Percentiles rank a stretch among this genome's conserved stretches.
phyloP scores from a whole-genome alignment of 1,284 basidiomycete species.

The Golubevia pallescens region DNA sequence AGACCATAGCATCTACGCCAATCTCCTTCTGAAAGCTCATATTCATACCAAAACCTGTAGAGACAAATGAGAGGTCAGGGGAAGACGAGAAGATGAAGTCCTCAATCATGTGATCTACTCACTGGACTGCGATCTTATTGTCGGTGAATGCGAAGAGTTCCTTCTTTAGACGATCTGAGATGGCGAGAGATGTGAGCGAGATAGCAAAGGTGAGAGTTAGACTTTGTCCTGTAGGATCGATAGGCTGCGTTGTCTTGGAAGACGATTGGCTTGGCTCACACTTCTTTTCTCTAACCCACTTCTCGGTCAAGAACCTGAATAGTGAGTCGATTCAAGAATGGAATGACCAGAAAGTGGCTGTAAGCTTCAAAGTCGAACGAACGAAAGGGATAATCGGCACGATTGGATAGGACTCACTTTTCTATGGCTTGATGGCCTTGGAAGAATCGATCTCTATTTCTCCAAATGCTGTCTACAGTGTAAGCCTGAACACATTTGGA shows the following conservation, averaged over 20 bases:
- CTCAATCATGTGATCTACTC: background rate
- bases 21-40: constrained; percentile 63
- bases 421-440: constrained; percentile 68
- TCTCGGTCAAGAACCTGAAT: constrained; percentile 68
- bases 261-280: constrained; percentile 50
- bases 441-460: constrained; percentile 71
- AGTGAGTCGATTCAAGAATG: background rate
- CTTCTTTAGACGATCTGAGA: constrained; percentile 67
- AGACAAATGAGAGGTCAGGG: constrained; percentile 22
- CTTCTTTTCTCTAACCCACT: constrained; percentile 70
- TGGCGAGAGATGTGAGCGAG: no score
- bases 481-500: constrained; percentile 67
- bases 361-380: background rate
- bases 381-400: background rate
- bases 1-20: constrained; percentile 72
- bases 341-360: background rate
- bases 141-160: constrained; percentile 71
- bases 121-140: constrained; percentile 70
- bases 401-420: constrained; percentile 16
- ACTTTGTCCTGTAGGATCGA: no score
- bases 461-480: constrained; percentile 70
- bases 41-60: constrained; percentile 72
- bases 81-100: constrained; percentile 4
- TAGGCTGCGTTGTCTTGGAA: background rate
- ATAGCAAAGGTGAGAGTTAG: no score